Base-by-base conservation (phyloP, 331 rosid species). In the Prunus yedoensis region DNA sequence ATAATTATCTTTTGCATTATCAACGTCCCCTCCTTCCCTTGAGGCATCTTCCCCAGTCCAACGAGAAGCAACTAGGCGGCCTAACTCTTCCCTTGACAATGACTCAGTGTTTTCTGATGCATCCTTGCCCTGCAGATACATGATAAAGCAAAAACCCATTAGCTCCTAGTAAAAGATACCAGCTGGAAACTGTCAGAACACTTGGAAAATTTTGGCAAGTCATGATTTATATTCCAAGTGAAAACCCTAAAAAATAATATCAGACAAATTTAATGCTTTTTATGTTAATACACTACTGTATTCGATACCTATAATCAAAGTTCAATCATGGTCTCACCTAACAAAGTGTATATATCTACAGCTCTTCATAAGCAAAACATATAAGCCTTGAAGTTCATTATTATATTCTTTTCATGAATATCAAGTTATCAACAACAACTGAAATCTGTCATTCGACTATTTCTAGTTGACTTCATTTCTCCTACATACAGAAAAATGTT, bases 11-110 rank as follows among this genome's bases (percentile, higher is more conserved):
- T 64, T 69, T 69, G 67, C 64, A 64, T 76, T 64, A 71, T 84
- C 88, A 69, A 79, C 56, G 76, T 85, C 91, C 64, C 70, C 86
- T 15, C 83, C 66, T 82, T 85, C 73, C 81, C 74, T 83, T 23
- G 72, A 83, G 75, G 85, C 74, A 80, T 85, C 84, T 86, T 89
- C 93, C 78, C 96, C 94, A 25, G 97, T 92, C 99, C 99, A 95
- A 35, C 99, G 99, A 68, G 99, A 95, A 83, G 99, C 99, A 85
- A 95, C 94, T 79, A 91, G 97, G 77, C 94, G 94, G 27, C 99
- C 99, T 81, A 95, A 85, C 87, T 95, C 99, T 86, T 92, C 99
- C 87, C 71, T 91, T 54, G 99, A 88, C 78, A 95, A 87, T 74
- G 88, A 93, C 78, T 87, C 96, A 6, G 86, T 87, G 75, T 80